phyloP scores from a whole-genome alignment of 2,329 filamentous ascomycete genomes.

The Penicillium sumatraense region DNA sequence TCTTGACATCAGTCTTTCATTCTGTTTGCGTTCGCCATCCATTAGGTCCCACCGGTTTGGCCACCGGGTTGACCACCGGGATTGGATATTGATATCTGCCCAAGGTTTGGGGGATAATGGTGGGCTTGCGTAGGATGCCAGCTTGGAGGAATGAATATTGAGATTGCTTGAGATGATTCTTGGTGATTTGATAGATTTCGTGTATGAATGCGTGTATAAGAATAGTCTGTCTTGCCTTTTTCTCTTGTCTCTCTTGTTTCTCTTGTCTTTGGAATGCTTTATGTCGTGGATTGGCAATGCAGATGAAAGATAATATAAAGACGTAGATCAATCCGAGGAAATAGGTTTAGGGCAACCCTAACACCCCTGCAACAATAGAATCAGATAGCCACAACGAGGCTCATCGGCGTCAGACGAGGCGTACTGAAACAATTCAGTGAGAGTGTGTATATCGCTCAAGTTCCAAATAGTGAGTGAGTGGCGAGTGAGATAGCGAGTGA shows the following conservation, averaged over 20 bases:
- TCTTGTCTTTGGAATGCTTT: not conserved
- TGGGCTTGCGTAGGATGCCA: slow-evolving; percentile 67
- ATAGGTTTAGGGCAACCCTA: no score
- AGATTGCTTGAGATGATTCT: not conserved
- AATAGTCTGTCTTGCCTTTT: no score
- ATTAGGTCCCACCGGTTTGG: slow-evolving; percentile 65
- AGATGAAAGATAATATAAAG: no score
- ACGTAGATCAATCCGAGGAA: no score
- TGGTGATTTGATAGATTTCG: not conserved
- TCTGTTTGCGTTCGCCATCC: slow-evolving; percentile 80
- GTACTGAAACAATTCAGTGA: slow-evolving; percentile 1
- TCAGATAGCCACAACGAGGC: slow-evolving; percentile 10
- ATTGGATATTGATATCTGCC: slow-evolving; percentile 61
- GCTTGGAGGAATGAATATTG: slow-evolving; percentile 53
- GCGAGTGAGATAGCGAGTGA: not conserved
- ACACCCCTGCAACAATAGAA: no score
- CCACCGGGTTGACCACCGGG: no score
- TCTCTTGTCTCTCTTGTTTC: not conserved
- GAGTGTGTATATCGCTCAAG: no score
- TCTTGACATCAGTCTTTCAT: slow-evolving; percentile 66
- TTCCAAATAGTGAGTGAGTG: no score
- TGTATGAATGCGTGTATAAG: not conserved
- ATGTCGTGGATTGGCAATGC: not conserved
- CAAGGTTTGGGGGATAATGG: slow-evolving; percentile 69
- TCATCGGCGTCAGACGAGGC: not conserved